A percentile compares a stretch with the other conserved stretches of the same genome.
Conservation (phyloP, 345 rosid species). For the Eucalyptus curtisii region DNA sequence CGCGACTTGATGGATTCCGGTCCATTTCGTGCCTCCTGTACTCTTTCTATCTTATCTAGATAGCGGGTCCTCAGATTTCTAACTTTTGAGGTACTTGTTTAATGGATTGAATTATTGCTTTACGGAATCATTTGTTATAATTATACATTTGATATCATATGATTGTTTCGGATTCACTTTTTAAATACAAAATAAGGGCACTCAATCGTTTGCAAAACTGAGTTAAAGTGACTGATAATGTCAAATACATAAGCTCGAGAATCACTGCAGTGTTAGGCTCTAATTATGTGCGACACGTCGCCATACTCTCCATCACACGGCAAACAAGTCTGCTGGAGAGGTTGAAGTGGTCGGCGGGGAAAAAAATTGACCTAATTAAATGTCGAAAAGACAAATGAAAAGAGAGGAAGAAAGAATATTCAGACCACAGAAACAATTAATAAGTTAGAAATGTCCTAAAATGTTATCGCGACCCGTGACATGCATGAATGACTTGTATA, state of each 20-base stretch:
- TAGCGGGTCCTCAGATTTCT: no score
- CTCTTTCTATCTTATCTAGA: no score
- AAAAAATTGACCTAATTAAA: background rate
- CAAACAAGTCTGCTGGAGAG: background rate
- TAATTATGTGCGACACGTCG: background rate
- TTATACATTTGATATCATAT: accelerated
- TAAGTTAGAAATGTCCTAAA: background rate
- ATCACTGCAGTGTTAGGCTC: background rate
- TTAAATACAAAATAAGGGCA: background rate
- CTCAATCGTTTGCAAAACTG: background rate
- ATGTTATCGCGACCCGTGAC: background rate
- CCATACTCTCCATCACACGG: background rate
- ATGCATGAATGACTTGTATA: background rate
- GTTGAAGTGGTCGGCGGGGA: background rate
- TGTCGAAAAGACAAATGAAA: background rate
- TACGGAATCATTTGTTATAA: no score
- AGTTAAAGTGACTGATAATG: background rate
- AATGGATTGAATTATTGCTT: no score
- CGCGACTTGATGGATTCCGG: background rate
- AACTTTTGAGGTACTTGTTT: no score
- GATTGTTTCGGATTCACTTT: background rate
- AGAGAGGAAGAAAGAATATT: background rate
- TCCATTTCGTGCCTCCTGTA: background rate
- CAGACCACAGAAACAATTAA: background rate
- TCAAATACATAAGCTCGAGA: background rate